Percentiles rank a stretch among this genome's conserved stretches.
Conservation (phyloP, 192 early-diverging fungal species). For the Umbelopsis ramanniana region DNA sequence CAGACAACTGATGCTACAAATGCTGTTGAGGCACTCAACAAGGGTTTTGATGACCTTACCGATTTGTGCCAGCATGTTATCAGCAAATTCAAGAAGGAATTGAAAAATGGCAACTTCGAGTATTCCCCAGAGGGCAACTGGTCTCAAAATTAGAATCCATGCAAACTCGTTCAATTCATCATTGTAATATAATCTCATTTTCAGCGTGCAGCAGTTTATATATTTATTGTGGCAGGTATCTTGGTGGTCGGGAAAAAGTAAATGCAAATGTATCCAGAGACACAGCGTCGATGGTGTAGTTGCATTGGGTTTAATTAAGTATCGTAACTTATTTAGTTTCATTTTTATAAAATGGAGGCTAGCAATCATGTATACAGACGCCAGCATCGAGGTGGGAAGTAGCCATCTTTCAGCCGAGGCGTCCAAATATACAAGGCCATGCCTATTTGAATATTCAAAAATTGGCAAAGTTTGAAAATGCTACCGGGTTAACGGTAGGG, state of each 20-base stretch:
- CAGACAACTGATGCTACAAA: conserved; percentile 88
- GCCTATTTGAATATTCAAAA: conserved; percentile 13
- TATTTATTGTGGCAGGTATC: background rate
- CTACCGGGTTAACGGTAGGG: conserved; percentile 22
- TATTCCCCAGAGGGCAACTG: conserved; percentile 44
- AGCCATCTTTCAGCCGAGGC: conserved; percentile 22
- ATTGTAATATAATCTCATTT: conserved; percentile 17
- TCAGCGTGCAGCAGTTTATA: background rate
- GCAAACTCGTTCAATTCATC: conserved; percentile 6
- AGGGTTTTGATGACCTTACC: conserved; percentile 85
- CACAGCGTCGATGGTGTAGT: background rate
- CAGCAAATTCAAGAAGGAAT: conserved; percentile 62
- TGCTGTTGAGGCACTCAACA: conserved; percentile 82
- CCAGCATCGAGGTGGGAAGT: conserved; percentile 22
- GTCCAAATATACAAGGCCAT: conserved; percentile 8
- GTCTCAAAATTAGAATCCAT: background rate
- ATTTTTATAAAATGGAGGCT: conserved; percentile 5
- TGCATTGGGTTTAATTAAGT: background rate
- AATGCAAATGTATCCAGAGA: no score
- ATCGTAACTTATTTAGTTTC: background rate
- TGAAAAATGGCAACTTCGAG: conserved; percentile 62
- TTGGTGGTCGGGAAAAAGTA: no score
- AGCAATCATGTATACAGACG: conserved; percentile 19
- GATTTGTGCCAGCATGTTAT: conserved; percentile 73
- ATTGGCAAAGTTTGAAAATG: conserved; percentile 20